A percentile compares a stretch with the other conserved stretches of the same genome.
These are phyloP conservation scores for Sporothrix phasma DNA, from an alignment of 2,329 filamentous ascomycete species.

Conservation along the genomic window DNA sequence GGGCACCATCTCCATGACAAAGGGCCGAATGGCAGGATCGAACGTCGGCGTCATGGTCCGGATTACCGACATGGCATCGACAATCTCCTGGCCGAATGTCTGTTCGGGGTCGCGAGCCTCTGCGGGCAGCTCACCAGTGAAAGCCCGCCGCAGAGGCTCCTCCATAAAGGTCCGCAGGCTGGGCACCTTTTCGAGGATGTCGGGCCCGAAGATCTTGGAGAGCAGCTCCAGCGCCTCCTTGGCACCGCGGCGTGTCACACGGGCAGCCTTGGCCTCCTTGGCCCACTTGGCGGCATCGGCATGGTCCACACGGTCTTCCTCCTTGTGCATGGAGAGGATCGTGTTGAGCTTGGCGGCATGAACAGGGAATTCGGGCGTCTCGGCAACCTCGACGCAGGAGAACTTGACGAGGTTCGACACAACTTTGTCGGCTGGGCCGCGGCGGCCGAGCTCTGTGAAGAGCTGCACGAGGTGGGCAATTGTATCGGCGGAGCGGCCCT, in stretches of 20 bases:
- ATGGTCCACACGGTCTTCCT: slow-evolving; percentile 90
- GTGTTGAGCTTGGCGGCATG: slow-evolving; percentile 69
- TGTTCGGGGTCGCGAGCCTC: slow-evolving; percentile 65
- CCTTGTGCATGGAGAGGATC: slow-evolving; percentile 90
- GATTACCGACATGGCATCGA: slow-evolving; percentile 88
- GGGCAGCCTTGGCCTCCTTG: slow-evolving; percentile 75
- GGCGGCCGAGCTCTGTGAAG: slow-evolving; percentile 69
- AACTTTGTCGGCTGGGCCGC: slow-evolving; percentile 86
- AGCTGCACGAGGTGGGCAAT: slow-evolving; percentile 78
- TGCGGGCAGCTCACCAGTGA: slow-evolving; percentile 59
- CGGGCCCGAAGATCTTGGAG: slow-evolving; percentile 64
- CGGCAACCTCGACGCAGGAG: slow-evolving; percentile 92
- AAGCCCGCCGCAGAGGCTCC: slow-evolving; percentile 63
- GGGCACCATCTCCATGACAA: slow-evolving; percentile 75
- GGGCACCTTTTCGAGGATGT: slow-evolving; percentile 73
- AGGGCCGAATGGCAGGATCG: slow-evolving; percentile 61
- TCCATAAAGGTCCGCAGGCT: slow-evolving; percentile 76
- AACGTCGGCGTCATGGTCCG: slow-evolving; percentile 90
- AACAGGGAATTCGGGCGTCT: slow-evolving; percentile 87
- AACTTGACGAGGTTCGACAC: slow-evolving; percentile 95
- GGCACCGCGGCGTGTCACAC: slow-evolving; percentile 82
- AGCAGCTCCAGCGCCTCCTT: slow-evolving; percentile 90
- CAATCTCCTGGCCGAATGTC: slow-evolving; percentile 77
- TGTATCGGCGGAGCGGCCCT: slow-evolving; percentile 74
- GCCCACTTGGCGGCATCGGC: slow-evolving; percentile 85